phyloP scores from a whole-genome alignment of 2,329 filamentous ascomycete species.

The Neoscytalidium dimidiatum region DNA sequence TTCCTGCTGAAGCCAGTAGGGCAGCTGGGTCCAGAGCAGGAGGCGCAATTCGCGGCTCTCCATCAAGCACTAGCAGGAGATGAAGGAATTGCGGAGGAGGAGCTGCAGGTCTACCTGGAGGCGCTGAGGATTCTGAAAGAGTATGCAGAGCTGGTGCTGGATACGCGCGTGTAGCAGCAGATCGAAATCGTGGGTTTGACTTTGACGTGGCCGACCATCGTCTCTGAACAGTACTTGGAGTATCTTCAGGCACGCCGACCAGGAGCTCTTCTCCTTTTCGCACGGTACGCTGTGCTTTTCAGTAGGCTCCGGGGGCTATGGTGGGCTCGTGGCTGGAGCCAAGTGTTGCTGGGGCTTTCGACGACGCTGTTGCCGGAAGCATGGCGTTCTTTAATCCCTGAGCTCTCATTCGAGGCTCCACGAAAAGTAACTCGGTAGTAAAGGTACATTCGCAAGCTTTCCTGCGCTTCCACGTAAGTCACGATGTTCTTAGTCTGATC shows the following conservation, averaged over 20 bases:
- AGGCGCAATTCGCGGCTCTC: neutral
- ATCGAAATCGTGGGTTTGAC: neutral
- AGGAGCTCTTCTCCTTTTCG: neutral
- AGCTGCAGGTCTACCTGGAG: neutral
- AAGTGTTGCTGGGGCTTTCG: neutral
- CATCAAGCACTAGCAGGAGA: neutral
- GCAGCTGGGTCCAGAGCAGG: neutral
- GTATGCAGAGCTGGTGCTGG: neutral
- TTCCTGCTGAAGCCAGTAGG: neutral
- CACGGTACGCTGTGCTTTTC: neutral
- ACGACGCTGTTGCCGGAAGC: neutral
- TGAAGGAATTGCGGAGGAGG: neutral
- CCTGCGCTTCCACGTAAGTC: too few relatives aligned
- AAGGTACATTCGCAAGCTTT: neutral
- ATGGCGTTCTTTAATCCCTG: neutral
- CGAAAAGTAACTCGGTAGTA: neutral
- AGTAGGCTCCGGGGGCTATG: neutral
- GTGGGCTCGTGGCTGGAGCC: neutral
- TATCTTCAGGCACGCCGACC: neutral
- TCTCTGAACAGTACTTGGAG: neutral
- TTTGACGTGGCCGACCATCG: neutral
- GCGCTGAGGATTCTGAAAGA: neutral
- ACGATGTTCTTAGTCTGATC: too few relatives aligned
- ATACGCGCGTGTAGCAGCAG: neutral
- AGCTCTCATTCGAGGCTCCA: neutral